Evolutionary conservation across 2,329 filamentous ascomycete genomes (phyloP), one percentile per base, ranked within the genome.

Genomic region (Sarocladium brachiariae): DNA sequence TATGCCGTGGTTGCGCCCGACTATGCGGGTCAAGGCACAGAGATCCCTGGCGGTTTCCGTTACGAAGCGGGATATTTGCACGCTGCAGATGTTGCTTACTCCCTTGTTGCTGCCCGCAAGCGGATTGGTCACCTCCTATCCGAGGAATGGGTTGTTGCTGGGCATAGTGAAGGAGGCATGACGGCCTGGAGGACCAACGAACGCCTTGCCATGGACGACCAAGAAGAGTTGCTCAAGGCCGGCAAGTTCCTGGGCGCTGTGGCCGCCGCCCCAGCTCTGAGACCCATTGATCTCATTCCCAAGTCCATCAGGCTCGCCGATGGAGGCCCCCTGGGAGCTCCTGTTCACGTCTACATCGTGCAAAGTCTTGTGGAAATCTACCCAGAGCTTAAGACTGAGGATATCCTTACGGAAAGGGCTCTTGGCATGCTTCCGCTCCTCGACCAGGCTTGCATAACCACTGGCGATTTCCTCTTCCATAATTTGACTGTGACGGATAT

Each of bases 1-100:
- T 72, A 70, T 52, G 68, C 65, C 3, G 70, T 75, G 14, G 62
- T 74, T n/a, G 72, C 65, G 1, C 62, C 70, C 2, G 72, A 74
- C 52, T 75, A 69, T 58, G 66, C 70, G 1, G 71, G 71, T 0
- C 63, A 75, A 3, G 72, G 73, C 3, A 43, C 47, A 13, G 50
- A 57, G 3, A 56, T 59, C 30, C 54, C 53, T 2, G 52, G 54
- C 4, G 56, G 56, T 7, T 60, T 61, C 34, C 48, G 47, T 53
- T 59, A 59, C 23, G 49, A 52, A 23, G 51, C 58, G 1, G 58
- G 58, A 0, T 50, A 31, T 11, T 37, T 58, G 2, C 58, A 59
- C 13, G 58, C 58, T 0, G 57, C 51, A 8, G 58, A 60, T 46
- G 51, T 53, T 4, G 51, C 50, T 2, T 54, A 53, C 1, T 49